phyloP scores from a whole-genome alignment of 2,329 filamentous ascomycete species.

The Spiromastix sp. region DNA sequence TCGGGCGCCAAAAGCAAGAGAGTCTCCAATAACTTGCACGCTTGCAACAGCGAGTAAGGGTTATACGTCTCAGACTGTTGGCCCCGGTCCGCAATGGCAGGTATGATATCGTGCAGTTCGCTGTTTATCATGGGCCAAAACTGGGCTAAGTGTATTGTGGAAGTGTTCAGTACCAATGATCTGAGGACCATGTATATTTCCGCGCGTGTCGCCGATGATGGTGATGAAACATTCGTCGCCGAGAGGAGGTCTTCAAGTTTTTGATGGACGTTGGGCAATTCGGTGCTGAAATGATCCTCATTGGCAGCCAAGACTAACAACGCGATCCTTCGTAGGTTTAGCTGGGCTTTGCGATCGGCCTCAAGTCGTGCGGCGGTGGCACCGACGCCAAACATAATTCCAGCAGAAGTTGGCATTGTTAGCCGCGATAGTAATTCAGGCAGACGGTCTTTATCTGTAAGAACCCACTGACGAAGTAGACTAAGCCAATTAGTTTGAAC shows the following conservation, averaged over 20 bases:
- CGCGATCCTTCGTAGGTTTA: conserved; percentile 75
- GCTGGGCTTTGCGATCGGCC: conserved; percentile 83
- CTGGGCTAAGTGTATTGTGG: conserved; percentile 66
- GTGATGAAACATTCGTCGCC: conserved; percentile 79
- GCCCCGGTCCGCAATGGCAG: conserved; percentile 59
- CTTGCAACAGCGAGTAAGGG: conserved; percentile 69
- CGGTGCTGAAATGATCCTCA: conserved; percentile 68
- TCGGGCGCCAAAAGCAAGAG: conserved; percentile 81
- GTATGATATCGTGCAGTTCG: conserved; percentile 71
- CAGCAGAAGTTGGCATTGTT: conserved; percentile 77
- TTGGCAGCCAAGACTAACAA: conserved; percentile 67
- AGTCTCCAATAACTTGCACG: conserved; percentile 84
- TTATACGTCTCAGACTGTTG: conserved; percentile 67
- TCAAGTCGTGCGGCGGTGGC: conserved; percentile 89
- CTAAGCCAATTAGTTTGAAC: conserved; percentile 70
- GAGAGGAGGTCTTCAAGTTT: conserved; percentile 78
- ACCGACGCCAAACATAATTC: conserved; percentile 97
- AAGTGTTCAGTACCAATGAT: conserved; percentile 68
- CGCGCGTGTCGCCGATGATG: conserved; percentile 77
- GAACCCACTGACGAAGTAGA: conserved; percentile 71
- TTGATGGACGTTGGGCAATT: conserved; percentile 63
- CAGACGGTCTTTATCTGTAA: conserved; percentile 81
- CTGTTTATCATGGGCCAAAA: conserved; percentile 86
- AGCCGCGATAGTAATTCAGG: conserved; percentile 70
- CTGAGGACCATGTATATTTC: conserved; percentile 85